These are phyloP conservation scores for Macrocybe gigantea DNA, from an alignment of 768 basidiomycete genomes.

Conservation along the genomic window DNA sequence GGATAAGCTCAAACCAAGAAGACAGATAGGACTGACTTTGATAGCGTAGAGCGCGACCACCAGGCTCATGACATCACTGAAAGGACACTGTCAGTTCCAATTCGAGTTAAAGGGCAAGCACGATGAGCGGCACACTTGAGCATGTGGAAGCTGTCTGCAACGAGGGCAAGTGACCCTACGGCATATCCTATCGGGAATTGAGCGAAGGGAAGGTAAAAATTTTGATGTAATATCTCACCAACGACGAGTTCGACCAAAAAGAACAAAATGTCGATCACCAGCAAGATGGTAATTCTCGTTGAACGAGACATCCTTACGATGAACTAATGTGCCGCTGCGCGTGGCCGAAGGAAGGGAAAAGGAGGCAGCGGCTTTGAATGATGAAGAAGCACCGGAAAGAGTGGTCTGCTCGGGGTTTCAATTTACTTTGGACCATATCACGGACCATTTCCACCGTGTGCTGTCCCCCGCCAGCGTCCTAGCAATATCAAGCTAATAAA, in stretches of 20 bases:
- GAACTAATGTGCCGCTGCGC: too few species aligned
- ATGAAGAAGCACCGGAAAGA: too few species aligned
- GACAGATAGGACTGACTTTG: constrained; percentile 39
- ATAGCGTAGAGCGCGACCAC: constrained; percentile 94
- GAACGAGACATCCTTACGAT: constrained; percentile 62
- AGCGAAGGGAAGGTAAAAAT: constrained; percentile 6
- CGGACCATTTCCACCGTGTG: too few species aligned
- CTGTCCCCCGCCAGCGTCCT: too few species aligned
- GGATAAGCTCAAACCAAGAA: constrained; percentile 1
- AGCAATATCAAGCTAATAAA: too few species aligned
- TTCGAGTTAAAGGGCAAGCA: background rate
- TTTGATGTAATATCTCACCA: constrained; percentile 36
- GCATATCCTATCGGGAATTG: constrained; percentile 56
- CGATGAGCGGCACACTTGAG: constrained; percentile 64
- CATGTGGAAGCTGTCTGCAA: constrained; percentile 99
- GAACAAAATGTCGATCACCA: constrained; percentile 81
- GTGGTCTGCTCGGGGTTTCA: too few species aligned
- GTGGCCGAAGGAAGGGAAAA: too few species aligned
- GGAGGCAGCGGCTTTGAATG: too few species aligned
- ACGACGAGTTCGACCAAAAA: constrained; percentile 83
- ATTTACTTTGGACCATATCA: too few species aligned
- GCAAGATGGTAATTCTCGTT: constrained; percentile 66
- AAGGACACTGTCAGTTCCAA: constrained; percentile 1
- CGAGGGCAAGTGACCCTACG: constrained; percentile 91
- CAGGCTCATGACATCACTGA: constrained; percentile 94